Evolutionary conservation across 2,329 filamentous ascomycete genomes (phyloP).

Genomic region (Cladophialophora psammophila): DNA sequence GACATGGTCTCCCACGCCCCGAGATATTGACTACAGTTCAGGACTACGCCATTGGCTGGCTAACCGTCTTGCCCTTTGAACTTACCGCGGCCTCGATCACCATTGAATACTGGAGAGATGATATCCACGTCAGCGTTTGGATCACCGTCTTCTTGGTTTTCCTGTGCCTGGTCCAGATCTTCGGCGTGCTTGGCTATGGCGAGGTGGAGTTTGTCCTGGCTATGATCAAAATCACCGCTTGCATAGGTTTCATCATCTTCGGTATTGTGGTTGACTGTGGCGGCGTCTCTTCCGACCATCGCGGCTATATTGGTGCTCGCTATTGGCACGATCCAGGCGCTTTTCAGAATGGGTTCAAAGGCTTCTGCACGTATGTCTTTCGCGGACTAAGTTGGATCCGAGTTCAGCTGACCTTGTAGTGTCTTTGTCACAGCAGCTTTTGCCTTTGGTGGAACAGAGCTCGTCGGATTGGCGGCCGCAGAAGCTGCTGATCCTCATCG

Average conservation of each 20-base stretch:
- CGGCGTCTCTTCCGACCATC: conserved; percentile 67
- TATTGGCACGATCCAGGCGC: conserved; percentile 82
- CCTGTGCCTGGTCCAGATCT: conserved; percentile 79
- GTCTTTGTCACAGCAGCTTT: conserved; percentile 71
- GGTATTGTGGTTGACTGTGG: conserved; percentile 70
- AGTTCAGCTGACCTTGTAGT: background rate
- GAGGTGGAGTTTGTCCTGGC: conserved; percentile 84
- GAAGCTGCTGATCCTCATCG: conserved; percentile 67
- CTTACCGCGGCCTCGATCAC: conserved; percentile 38
- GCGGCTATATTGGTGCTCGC: conserved; percentile 78
- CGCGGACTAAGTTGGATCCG: background rate
- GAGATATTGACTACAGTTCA: background rate
- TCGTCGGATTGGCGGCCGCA: conserved; percentile 67
- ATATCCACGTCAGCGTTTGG: conserved; percentile 46
- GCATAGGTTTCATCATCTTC: conserved; percentile 76
- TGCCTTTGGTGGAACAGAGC: conserved; percentile 68
- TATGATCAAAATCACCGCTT: conserved; percentile 78
- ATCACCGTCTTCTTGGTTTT: conserved; percentile 76
- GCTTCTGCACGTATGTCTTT: conserved; percentile 59
- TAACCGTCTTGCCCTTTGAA: conserved; percentile 38
- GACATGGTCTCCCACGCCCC: background rate
- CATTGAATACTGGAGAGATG: conserved; percentile 38
- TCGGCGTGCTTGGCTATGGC: conserved; percentile 82
- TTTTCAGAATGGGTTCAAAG: conserved; percentile 70
- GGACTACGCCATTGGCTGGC: conserved; percentile 21